Percentiles rank a stretch among this genome's conserved stretches.
Conservation (phyloP, 805 yeast genomes). For the Candida corydali region DNA sequence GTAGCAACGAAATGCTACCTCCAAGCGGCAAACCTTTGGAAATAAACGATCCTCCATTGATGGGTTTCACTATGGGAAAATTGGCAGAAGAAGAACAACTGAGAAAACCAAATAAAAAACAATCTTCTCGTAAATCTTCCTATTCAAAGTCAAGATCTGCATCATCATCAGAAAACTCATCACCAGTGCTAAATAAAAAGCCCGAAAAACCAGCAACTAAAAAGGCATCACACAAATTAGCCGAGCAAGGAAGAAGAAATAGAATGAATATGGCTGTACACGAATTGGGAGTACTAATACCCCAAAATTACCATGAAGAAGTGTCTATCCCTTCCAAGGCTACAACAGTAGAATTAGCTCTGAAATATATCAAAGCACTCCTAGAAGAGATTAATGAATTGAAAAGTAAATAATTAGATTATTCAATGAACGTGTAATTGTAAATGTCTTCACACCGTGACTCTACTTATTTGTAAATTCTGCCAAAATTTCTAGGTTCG, state of each 20-base stretch:
- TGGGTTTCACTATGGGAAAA: slow-evolving; percentile 46
- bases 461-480: too few species aligned
- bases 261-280: slow-evolving; percentile 84
- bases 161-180: slow-evolving; percentile 15
- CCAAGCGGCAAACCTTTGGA: slow-evolving; percentile 26
- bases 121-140: not conserved
- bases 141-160: slow-evolving; percentile 11
- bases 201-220: slow-evolving; percentile 38
- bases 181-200: slow-evolving; percentile 16
- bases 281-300: slow-evolving; percentile 66
- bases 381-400: slow-evolving; percentile 24
- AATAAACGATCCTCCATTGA: slow-evolving; percentile 27
- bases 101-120: not conserved
- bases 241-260: slow-evolving; percentile 94
- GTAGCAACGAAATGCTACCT: slow-evolving; percentile 25
- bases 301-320: slow-evolving; percentile 54
- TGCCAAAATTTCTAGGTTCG: too few species aligned
- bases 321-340: slow-evolving; percentile 81
- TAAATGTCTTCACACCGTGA: too few species aligned
- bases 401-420: slow-evolving; percentile 6
- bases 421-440: too few species aligned
- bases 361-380: slow-evolving; percentile 52
- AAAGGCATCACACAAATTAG: slow-evolving; percentile 78
- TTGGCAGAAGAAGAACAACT: slow-evolving; percentile 29
- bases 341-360: slow-evolving; percentile 89